Evolutionary conservation across 2,329 filamentous ascomycete genomes (phyloP).

Genomic region (Byssoonygena ceratinophila): DNA sequence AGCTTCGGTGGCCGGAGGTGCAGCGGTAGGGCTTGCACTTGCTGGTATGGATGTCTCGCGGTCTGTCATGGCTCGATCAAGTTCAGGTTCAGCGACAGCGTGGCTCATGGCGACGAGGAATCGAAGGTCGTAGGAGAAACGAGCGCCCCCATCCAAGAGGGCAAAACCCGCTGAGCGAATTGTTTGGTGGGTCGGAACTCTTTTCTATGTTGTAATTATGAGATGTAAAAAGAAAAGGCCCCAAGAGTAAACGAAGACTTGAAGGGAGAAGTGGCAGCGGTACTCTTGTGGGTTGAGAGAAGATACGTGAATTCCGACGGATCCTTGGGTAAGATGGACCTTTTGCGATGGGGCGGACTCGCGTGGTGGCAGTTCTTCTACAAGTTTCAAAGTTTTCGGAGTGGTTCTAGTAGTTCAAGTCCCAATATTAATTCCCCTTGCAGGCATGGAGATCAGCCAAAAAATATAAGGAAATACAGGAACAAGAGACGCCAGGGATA

Average conservation of each 20-base stretch:
- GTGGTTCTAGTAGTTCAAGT: slow-evolving; percentile 1
- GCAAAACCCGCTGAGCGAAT: background rate
- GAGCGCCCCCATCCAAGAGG: slow-evolving; percentile 21
- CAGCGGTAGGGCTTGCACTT: background rate
- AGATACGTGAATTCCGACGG: background rate
- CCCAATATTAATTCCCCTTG: background rate
- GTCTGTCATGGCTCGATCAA: slow-evolving; percentile 6
- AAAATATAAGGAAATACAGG: background rate
- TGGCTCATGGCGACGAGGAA: slow-evolving; percentile 24
- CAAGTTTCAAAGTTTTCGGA: slow-evolving; percentile 2
- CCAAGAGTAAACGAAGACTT: no score
- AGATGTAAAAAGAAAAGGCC: background rate
- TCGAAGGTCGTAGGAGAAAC: slow-evolving; percentile 7
- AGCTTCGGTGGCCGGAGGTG: slow-evolving; percentile 22
- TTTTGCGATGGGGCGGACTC: background rate
- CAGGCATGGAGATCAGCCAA: slow-evolving; percentile 1
- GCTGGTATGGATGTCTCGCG: slow-evolving; percentile 4
- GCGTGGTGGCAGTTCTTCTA: background rate
- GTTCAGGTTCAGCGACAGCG: background rate
- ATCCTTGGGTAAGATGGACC: background rate
- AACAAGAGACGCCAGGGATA: background rate
- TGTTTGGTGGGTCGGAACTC: background rate
- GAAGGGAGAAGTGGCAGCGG: no score
- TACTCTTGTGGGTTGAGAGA: background rate
- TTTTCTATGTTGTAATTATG: background rate